Base-by-base conservation (phyloP, 208 protist species). In the Leishmania arabica region DNA sequence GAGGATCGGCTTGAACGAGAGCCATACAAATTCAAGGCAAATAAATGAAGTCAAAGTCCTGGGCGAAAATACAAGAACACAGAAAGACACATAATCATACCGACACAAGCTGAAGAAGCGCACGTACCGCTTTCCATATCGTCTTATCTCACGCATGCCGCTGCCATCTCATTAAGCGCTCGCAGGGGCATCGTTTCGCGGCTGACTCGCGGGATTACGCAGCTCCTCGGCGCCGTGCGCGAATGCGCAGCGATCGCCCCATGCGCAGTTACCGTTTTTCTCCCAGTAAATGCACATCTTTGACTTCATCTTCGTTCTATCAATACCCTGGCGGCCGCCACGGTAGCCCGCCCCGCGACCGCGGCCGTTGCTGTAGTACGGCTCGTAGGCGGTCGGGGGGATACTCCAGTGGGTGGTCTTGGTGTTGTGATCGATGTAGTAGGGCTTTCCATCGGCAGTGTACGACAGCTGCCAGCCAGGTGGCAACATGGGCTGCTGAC, bases 251-350 rank as follows among this genome's bases (percentile, higher is more conserved):
- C 90, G 88, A 78, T 96, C 93, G 34, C 93, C 93, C 90, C 90
- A 96, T n/a, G 82, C 90, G 86, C 93, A 96, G 70, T 81, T 84
- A n/a, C 91, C 91, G 84, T 90, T 93, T 79, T 94, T 93, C 78
- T 96, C 89, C 89, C 90, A 96, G 86, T 95, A 94, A 42, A 94
- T 94, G 85, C 93, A 96, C 90, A 96, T 93, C 85, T 96, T 96
- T 5, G 91, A 94, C 88, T 96, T 96, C 75, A 84, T 84, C 85
- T 96, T 96, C 42, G 87, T 77, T 68, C 88, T 87, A 78, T 96
- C 93, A 75, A 96, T 96, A 31, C 93, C 93, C 53, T 87, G 85
- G 68, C 88, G 88, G 47, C 84, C 83, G 42, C 81, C 81, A 54
- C 86, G 81, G 69, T 66, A 83, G 42, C 81, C 84, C 62, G 76